A percentile compares a stretch with the other conserved stretches of the same genome.
Evolutionary conservation across 257 asterid species (phyloP).

Genomic region (Salvia rosmarinus): DNA sequence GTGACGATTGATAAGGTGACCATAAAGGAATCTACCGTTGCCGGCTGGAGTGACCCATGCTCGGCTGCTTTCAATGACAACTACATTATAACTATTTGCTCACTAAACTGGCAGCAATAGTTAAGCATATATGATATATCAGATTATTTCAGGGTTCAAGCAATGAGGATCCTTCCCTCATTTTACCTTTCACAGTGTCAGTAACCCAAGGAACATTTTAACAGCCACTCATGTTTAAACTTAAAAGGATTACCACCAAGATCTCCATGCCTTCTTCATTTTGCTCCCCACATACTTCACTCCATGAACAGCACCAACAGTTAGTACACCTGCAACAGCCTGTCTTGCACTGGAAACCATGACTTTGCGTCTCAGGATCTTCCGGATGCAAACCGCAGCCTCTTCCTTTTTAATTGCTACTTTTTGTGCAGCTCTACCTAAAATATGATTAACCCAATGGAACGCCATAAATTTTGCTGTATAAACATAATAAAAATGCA

Average conservation of each 20-base stretch:
- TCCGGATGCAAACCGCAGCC: conserved; percentile 67
- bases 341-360: conserved; percentile 90
- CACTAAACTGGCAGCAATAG: neutral
- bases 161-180: neutral
- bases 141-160: neutral
- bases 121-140: neutral
- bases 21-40: neutral
- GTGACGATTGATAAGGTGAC: neutral
- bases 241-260: conserved; percentile 43
- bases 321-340: conserved; percentile 83
- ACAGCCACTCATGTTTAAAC: neutral
- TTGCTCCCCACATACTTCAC: conserved; percentile 66
- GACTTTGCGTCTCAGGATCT: conserved; percentile 72
- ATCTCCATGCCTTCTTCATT: conserved; percentile 83
- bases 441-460: neutral
- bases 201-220: neutral
- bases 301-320: conserved; percentile 77
- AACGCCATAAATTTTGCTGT: neutral
- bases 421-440: conserved; percentile 46
- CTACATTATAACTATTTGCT: neutral
- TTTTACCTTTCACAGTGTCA: neutral
- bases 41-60: conserved; percentile 14
- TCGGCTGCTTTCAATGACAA: neutral
- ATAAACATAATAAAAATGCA: neutral
- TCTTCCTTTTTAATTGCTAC: conserved; percentile 58